Conservation (phyloP, 2,329 filamentous ascomycete genomes). For the Plenodomus biglobosus region DNA sequence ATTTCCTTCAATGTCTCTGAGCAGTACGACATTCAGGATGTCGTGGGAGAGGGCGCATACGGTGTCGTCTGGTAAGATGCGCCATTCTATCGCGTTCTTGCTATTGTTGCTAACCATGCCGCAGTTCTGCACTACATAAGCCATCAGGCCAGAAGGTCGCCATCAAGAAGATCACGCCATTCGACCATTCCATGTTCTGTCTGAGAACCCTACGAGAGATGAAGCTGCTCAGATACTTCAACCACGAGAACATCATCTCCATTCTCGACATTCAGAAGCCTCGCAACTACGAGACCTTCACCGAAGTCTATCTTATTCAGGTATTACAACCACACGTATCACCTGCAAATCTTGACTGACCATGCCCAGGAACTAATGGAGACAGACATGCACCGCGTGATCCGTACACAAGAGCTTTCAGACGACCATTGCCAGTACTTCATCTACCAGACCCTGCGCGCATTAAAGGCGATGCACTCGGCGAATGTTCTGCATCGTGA, state of each 20-base stretch:
- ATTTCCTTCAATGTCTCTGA: conserved; percentile 99
- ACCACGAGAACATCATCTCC: conserved; percentile 99
- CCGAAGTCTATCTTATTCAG: conserved; percentile 98
- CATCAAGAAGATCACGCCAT: conserved; percentile 99
- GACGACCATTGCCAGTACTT: conserved; percentile 99
- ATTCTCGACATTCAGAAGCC: conserved; percentile 99
- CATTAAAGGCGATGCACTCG: conserved; percentile 98
- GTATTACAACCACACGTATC: conserved; percentile 48
- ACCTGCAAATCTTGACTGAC: conserved; percentile 10
- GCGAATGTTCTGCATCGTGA: conserved; percentile 97
- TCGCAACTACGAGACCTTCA: conserved; percentile 91
- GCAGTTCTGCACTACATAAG: conserved; percentile 94
- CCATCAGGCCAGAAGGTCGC: conserved; percentile 97
- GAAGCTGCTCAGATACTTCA: conserved; percentile 98
- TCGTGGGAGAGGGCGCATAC: conserved; percentile 97
- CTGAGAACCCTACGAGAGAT: conserved; percentile 95
- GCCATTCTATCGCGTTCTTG: conserved; percentile 2
- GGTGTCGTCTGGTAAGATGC: conserved; percentile 89
- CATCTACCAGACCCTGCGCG: conserved; percentile 98
- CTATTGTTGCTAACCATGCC: conserved; percentile 19
- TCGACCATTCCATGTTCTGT: conserved; percentile 99
- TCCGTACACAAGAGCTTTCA: conserved; percentile 95
- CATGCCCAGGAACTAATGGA: conserved; percentile 88
- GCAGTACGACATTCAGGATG: conserved; percentile 99
- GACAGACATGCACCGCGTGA: conserved; percentile 99